Evolutionary conservation across 768 basidiomycete genomes (phyloP).

Genomic region (Inosperma sp.): DNA sequence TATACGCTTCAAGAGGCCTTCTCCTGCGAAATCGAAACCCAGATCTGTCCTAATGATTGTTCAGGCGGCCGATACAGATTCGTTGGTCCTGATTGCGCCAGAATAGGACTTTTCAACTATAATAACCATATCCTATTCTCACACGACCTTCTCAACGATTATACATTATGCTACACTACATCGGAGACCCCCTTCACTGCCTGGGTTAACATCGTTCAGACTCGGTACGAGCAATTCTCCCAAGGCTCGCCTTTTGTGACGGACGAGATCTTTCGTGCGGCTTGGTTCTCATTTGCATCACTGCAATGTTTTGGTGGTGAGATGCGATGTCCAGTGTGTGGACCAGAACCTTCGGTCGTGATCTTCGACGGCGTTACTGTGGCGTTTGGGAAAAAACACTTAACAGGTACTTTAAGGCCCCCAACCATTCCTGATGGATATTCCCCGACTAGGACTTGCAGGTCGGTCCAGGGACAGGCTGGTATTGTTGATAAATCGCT

Average conservation of each 20-base stretch:
- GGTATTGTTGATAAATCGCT: not conserved
- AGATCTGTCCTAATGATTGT: constrained; percentile 11
- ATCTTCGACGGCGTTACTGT: no score
- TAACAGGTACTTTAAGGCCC: constrained; percentile 22
- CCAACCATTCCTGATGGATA: constrained; percentile 20
- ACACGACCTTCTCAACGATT: constrained; percentile 32
- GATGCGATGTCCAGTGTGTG: constrained; percentile 27
- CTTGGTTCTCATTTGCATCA: constrained; percentile 31
- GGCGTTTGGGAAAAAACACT: no score
- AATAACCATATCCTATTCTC: no score
- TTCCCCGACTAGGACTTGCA: constrained; percentile 1
- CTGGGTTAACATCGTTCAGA: constrained; percentile 19
- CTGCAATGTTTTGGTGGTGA: constrained; percentile 19
- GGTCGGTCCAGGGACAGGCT: not conserved
- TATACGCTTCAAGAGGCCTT: constrained; percentile 11
- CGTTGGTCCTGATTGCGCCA: no score
- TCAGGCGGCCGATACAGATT: no score
- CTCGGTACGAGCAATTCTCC: constrained; percentile 17
- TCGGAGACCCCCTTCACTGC: constrained; percentile 34
- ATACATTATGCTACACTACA: constrained; percentile 26
- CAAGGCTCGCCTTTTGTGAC: constrained; percentile 19
- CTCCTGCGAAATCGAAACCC: no score
- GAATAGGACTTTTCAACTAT: no score
- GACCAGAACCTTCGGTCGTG: no score
- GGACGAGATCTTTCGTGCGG: constrained; percentile 25